A percentile compares a stretch with the other conserved stretches of the same genome.
Conservation (phyloP, 1,139 yeast genomes). For the Hyphopichia burtonii region DNA sequence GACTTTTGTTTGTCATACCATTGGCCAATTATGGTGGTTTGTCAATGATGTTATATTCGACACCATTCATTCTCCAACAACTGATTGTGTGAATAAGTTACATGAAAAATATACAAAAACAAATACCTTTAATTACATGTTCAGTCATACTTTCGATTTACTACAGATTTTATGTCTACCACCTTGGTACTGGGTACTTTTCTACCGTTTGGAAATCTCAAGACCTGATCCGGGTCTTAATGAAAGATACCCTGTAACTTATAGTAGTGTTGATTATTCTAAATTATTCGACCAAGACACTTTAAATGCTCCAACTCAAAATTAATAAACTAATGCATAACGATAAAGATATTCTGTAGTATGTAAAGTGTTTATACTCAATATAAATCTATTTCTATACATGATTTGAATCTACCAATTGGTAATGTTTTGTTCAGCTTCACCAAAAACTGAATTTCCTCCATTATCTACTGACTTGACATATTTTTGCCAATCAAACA, state of each 20-base stretch:
- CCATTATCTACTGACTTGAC: slow-evolving; percentile 40
- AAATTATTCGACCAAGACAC: neutral
- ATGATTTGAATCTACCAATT: slow-evolving; percentile 57
- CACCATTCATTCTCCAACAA: slow-evolving; percentile 18
- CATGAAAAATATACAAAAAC: slow-evolving; percentile 11
- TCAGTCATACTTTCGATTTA: slow-evolving; percentile 11
- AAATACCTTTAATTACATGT: slow-evolving; percentile 8
- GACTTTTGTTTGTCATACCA: slow-evolving; percentile 16
- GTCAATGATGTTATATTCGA: slow-evolving; percentile 21
- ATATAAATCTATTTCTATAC: too few relatives aligned
- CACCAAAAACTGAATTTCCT: slow-evolving; percentile 86
- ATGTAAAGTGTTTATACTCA: too few relatives aligned
- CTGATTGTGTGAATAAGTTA: slow-evolving; percentile 13
- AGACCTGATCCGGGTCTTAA: neutral
- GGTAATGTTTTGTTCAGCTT: slow-evolving; percentile 83
- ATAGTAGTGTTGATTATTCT: neutral
- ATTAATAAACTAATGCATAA: too few relatives aligned
- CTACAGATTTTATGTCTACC: slow-evolving; percentile 24
- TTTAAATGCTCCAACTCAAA: too few relatives aligned
- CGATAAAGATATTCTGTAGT: too few relatives aligned
- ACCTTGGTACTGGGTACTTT: slow-evolving; percentile 40
- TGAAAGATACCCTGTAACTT: neutral
- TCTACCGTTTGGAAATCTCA: slow-evolving; percentile 1
- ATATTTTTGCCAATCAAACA: slow-evolving; percentile 51
- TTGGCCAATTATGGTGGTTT: slow-evolving; percentile 45